Evolutionary conservation across 2,329 filamentous ascomycete genomes (phyloP).

Genomic region (Paracoccidioides lutzii): DNA sequence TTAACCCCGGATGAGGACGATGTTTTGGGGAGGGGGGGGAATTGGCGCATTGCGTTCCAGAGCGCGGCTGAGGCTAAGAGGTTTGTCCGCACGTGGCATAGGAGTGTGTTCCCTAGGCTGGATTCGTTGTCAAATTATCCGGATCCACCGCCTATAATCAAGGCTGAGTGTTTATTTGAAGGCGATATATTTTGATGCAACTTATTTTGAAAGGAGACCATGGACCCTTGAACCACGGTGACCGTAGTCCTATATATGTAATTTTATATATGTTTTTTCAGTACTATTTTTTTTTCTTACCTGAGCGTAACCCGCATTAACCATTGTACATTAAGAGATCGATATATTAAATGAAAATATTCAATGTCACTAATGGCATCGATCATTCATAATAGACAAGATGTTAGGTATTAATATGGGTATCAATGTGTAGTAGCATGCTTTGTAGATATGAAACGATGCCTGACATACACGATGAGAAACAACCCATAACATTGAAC

Average conservation of each 20-base stretch:
- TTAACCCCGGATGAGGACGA: slow-evolving; percentile 3
- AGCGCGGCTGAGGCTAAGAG: slow-evolving; percentile 42
- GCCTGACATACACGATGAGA: too few relatives aligned
- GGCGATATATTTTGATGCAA: neutral
- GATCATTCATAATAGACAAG: too few relatives aligned
- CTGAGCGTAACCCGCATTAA: too few relatives aligned
- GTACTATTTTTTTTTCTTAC: too few relatives aligned
- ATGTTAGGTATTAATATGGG: neutral
- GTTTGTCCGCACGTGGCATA: slow-evolving; percentile 43
- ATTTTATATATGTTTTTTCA: too few relatives aligned
- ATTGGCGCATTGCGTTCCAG: slow-evolving; percentile 44
- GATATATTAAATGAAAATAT: too few relatives aligned
- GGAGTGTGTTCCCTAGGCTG: slow-evolving; percentile 28
- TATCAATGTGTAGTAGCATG: neutral
- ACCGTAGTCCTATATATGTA: too few relatives aligned
- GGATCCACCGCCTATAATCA: slow-evolving; percentile 9
- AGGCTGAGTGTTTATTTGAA: slow-evolving; percentile 14
- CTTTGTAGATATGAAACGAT: too few relatives aligned
- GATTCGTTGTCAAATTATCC: slow-evolving; percentile 1
- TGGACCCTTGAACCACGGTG: too few relatives aligned
- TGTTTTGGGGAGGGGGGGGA: slow-evolving; percentile 15
- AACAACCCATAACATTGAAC: neutral
- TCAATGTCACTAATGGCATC: too few relatives aligned
- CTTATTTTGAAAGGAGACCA: neutral
- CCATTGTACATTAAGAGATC: too few relatives aligned